Evolutionary conservation across 2,329 filamentous ascomycete genomes (phyloP), one percentile per base, ranked within the genome.

Genomic region (Diplodia corticola): DNA sequence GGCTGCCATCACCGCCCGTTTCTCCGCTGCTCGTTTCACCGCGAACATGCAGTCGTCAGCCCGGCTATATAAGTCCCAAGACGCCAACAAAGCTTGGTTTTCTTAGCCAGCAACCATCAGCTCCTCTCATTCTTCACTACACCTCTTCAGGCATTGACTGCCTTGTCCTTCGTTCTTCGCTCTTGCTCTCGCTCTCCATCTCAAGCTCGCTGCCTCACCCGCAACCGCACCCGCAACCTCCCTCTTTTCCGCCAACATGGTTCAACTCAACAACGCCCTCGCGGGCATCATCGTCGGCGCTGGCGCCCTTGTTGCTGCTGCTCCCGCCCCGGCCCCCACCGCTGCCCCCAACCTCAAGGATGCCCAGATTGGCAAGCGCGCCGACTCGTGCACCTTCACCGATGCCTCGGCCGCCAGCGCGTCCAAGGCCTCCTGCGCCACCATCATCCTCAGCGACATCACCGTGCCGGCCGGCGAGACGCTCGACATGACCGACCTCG

Each of bases 401-500:
- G 71, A 71, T 26, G 69, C 71, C 37, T 64, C 55, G 44, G 50
- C 51, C 7, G 65, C 65, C 26, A 65, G 53, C 44, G 57, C 50
- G 37, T 50, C 54, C 65, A 64, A 68, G 65, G 46, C 44, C 6
- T 53, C 51, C 4, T 68, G 67, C 65, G 26, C 35, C 30, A 67
- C 46, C 46, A 68, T 68, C 37, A 51, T 37, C 65, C 48, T 68
- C 17, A 65, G 53, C 26, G 35, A 50, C 35, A 63, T 68, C 24
- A 40, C 53, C 9, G 67, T 68, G 12, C 67, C 67, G 5, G 61
- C 67, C 44, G 67, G 64, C 22, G 46, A 40, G 17, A 88, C 86
- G 2, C 81, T 89, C 3, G 85, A 89, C 71, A 74, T 89, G 68
- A 86, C 85, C 15, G 76, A 78, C n/a, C 79, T 88, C 48, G 80